phyloP scores from a whole-genome alignment of 352 stramenopile genomes.

The Pythium aquatile region DNA sequence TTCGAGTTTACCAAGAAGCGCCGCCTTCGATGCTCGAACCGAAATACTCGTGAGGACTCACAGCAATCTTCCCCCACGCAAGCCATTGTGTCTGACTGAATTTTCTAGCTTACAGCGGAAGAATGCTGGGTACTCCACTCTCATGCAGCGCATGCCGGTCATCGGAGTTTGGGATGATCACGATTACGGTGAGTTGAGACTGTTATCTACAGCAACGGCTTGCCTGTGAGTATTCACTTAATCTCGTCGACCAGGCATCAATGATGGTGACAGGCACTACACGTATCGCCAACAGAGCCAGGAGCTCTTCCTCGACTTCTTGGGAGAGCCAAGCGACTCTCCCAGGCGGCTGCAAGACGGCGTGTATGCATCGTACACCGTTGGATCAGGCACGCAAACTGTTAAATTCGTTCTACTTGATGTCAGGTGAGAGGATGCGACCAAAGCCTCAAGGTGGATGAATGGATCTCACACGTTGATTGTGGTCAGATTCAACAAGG shows the following conservation, averaged over 20 bases:
- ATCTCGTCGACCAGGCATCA: slow-evolving; percentile 24
- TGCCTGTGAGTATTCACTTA: neutral
- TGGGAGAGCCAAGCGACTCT: slow-evolving; percentile 33
- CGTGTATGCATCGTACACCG: slow-evolving; percentile 35
- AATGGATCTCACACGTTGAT: neutral
- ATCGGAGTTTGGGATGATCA: slow-evolving; percentile 48
- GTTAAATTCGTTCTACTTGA: slow-evolving; percentile 52
- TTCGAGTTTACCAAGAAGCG: slow-evolving; percentile 29
- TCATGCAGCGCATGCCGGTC: slow-evolving; percentile 24
- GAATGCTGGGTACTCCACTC: slow-evolving; percentile 21
- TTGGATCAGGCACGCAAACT: slow-evolving; percentile 20
- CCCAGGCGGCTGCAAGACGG: slow-evolving; percentile 32
- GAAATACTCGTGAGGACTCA: slow-evolving; percentile 33
- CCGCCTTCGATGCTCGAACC: slow-evolving; percentile 27
- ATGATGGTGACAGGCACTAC: slow-evolving; percentile 43
- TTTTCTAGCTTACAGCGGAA: slow-evolving; percentile 21
- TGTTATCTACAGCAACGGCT: neutral
- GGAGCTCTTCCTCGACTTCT: slow-evolving; percentile 42
- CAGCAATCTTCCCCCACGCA: too few relatives aligned
- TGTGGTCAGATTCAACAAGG: slow-evolving; percentile 32
- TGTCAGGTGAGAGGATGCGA: slow-evolving; percentile 27
- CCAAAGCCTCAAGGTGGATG: neutral
- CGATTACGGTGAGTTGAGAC: slow-evolving; percentile 39
- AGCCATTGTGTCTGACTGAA: neutral
- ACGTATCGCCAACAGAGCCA: slow-evolving; percentile 36